Evolutionary conservation across 257 asterid species (phyloP).

Genomic region (Anisodus acutangulus): DNA sequence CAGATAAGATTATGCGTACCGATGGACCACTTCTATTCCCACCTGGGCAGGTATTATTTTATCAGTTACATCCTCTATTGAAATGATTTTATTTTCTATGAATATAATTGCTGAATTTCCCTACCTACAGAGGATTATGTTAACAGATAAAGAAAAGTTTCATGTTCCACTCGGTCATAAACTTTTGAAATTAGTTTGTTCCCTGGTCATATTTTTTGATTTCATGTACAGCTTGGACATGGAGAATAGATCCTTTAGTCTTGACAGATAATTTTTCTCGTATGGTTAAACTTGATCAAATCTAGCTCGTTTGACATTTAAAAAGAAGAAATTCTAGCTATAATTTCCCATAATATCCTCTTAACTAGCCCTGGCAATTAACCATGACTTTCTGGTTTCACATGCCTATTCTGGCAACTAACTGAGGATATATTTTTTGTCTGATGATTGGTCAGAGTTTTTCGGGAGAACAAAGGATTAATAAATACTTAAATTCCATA

Average conservation of each 20-base stretch:
- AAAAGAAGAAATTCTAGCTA: constrained; percentile 5
- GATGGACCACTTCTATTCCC: constrained; percentile 92
- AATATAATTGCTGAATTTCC: background rate
- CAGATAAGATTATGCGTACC: constrained; percentile 84
- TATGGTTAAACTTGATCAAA: constrained; percentile 10
- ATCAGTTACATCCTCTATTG: constrained; percentile 11
- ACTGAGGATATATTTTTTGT: background rate
- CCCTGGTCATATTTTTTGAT: background rate
- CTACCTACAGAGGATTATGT: background rate
- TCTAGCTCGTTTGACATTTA: background rate
- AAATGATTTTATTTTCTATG: background rate
- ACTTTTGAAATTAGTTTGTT: constrained; percentile 4
- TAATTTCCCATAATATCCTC: background rate
- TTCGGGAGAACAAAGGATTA: background rate
- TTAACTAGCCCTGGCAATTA: background rate
- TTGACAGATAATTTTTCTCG: background rate
- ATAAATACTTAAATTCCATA: background rate
- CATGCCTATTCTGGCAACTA: background rate
- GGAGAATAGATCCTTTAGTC: background rate
- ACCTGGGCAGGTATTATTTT: constrained; percentile 82
- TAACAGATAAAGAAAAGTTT: background rate
- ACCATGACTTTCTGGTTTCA: background rate
- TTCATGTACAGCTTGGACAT: background rate
- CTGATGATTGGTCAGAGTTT: background rate
- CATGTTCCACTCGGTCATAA: background rate